These are phyloP conservation scores for Spizellomyces sp. DNA, from an alignment of 192 early-diverging fungal genomes.

Conservation along the genomic window DNA sequence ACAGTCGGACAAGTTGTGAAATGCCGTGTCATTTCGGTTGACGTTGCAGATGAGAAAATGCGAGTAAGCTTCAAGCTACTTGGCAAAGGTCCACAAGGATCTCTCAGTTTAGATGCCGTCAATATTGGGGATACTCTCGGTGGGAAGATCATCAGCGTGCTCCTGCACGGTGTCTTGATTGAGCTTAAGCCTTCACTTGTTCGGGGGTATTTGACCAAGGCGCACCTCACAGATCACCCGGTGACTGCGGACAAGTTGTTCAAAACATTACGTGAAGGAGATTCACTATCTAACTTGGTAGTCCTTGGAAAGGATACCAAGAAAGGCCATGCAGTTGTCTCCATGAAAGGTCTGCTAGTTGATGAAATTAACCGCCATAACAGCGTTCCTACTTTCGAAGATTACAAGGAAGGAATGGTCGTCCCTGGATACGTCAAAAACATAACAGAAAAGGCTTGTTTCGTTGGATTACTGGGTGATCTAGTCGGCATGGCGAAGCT, in stretches of 20 bases:
- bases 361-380: constrained; percentile 53
- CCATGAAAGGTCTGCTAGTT: constrained; percentile 66
- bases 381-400: constrained; percentile 36
- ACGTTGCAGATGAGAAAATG: constrained; percentile 60
- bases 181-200: constrained; percentile 60
- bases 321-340: constrained; percentile 53
- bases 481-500: constrained; percentile 61
- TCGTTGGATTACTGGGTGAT: constrained; percentile 66
- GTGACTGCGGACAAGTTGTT: constrained; percentile 43
- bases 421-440: constrained; percentile 75
- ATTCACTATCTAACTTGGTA: constrained; percentile 58
- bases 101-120: constrained; percentile 35
- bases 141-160: constrained; percentile 60
- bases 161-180: constrained; percentile 52
- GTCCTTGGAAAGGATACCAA: constrained; percentile 53
- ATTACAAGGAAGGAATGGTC: constrained; percentile 64
- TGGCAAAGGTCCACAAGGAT: constrained; percentile 41
- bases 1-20: constrained; percentile 71
- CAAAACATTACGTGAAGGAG: constrained; percentile 32
- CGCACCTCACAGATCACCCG: constrained; percentile 71
- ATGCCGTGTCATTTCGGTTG: constrained; percentile 69
- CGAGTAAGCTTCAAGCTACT: constrained; percentile 67
- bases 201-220: constrained; percentile 55
- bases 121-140: constrained; percentile 49
- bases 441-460: constrained; percentile 67